These are phyloP conservation scores for Wickerhamiella bombiphila DNA, from an alignment of 805 yeast species.

Conservation along the genomic window DNA sequence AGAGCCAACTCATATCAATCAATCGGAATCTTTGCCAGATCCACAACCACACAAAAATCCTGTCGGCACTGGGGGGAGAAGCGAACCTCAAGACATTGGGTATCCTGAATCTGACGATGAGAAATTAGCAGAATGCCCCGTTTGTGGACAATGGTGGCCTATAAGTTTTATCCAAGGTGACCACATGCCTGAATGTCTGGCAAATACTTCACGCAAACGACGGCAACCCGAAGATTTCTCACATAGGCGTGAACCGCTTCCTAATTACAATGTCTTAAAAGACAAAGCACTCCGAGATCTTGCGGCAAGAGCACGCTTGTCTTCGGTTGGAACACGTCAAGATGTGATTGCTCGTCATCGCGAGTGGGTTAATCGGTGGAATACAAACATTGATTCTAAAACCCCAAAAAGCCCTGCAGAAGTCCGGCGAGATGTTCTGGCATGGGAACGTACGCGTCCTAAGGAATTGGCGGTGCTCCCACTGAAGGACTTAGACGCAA, in stretches of 20 bases:
- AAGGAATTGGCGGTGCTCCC: constrained; percentile 2
- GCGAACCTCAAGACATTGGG: background rate
- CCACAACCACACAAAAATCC: background rate
- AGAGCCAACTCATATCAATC: background rate
- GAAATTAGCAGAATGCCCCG: constrained; percentile 56
- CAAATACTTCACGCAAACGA: constrained; percentile 9
- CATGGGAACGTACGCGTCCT: constrained; percentile 16
- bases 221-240: constrained; percentile 21
- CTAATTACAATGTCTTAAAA: constrained; percentile 45
- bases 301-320: constrained; percentile 38
- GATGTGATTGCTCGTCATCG: constrained; percentile 58
- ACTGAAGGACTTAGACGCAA: constrained; percentile 12
- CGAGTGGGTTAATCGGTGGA: constrained; percentile 64
- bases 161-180: constrained; percentile 38
- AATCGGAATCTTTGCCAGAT: no score
- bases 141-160: constrained; percentile 44
- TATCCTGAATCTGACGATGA: no score
- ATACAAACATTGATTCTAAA: constrained; percentile 63
- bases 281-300: constrained; percentile 35
- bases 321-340: constrained; percentile 46
- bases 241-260: constrained; percentile 34
- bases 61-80: constrained; percentile 6
- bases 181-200: constrained; percentile 51
- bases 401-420: constrained; percentile 45
- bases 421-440: constrained; percentile 39